Base-by-base conservation (phyloP, 176 grass and related monocot species). In the Paspalum notatum region DNA sequence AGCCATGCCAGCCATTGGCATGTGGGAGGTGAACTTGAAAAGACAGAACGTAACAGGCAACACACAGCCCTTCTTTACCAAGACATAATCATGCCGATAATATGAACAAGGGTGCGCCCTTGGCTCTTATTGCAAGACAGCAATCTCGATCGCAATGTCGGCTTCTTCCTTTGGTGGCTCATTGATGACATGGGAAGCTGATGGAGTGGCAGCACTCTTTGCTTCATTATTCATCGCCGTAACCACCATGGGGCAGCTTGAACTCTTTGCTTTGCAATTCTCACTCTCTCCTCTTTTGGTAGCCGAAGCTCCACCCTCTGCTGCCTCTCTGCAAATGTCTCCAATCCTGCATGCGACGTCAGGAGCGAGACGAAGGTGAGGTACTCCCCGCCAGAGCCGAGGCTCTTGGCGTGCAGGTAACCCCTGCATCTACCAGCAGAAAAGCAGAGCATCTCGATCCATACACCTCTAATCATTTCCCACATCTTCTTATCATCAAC, bases 391-490 rank as follows among this genome's bases (percentile, higher is more conserved):
- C 74, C 22, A 0, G 74, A 11, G 24, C 74, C 57, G 17, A 62
- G 42, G 56, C 22, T 12, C 4, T 48, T 64, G 1, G 47, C 18
- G 0, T 63, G 47, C 45, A 66, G 50, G 55, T 25, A 79, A 21
- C 76, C 76, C 50, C 75, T 11, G 27, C 60, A 52, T 50, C 59
- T 78, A 20, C 60, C 17, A 0, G 75, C 75, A 3, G 62, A 65
- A 37, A 78, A 78, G 25, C 60, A 78, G 5, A 61, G 24, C 58
- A 61, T 61, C 58, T 27, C 58, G 17, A 53, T 13, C 62, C 62
- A 79, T 13, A 79, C 76, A 6, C n/a, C 77, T 54, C 25, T n/a
- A 12, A 42, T 67, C 16, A 80, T 16, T 3, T 8, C 21, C 49
- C 77, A 80, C 63, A 66, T 68, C n/a, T 21, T 62, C 18, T 10